Evolutionary conservation across 768 basidiomycete genomes (phyloP), one percentile per base, ranked within the genome.

Genomic region (Termitomyces sp.): DNA sequence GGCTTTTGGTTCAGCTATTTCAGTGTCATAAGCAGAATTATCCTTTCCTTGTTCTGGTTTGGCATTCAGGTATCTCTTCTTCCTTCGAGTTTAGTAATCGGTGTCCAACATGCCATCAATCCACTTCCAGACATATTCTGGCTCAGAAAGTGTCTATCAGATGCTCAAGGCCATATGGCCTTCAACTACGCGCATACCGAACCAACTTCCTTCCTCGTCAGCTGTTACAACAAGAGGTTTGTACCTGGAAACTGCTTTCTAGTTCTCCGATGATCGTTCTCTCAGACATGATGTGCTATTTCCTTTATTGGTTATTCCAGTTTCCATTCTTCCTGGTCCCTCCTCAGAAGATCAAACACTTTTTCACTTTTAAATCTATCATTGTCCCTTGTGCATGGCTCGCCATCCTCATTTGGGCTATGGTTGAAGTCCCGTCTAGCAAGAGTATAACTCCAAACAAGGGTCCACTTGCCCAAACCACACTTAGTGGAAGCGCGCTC

Each of bases 1-100:
- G 93, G 93, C 2, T 94, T 93, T 74, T 94, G 89, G 85, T 82
- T 94, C 65, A 89, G 90, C 67, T 94, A 92, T 72, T 93, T 93
- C 70, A 85, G 83, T 57, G 88, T 95, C 46, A 68, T 93, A 57
- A 91, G 88, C 62, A 83, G 91, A 22, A 81, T 86, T 44, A 73
- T 91, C 20, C 80, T 94, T 24, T 79, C 88, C 37, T 82, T 92
- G 80, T 89, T 93, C 69, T 94, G 92, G 89, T 89, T 89, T 58
- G 85, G 84, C 6, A 80, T 89, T 18, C 88, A 88, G 77, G 86
- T 84, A 60, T 45, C 36, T 56, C 42, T 3, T 18, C 8, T 5
- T 24, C 32, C 10, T 45, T 48, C 5, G n/a, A n/a, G n/a, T n/a
- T n/a, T n/a, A n/a, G n/a, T n/a, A n/a, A 20, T 30, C 12, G n/a